Evolutionary conservation across 306 rosid species (phyloP), one percentile per base, ranked within the genome.

Genomic region (Crotalaria pallida): DNA sequence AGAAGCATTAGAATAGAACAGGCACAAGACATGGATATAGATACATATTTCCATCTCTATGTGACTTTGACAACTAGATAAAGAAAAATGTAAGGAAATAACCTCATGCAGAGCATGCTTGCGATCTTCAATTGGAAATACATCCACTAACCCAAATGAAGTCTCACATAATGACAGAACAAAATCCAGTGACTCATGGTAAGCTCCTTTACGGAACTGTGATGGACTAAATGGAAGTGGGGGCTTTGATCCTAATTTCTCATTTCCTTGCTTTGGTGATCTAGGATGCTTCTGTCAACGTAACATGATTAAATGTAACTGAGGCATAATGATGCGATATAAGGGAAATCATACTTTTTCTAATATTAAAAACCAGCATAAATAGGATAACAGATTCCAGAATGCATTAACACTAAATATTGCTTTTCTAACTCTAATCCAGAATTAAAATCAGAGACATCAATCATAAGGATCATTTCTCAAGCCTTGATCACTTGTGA

Each of bases 121-220:
- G 65, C 98, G 98, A 80, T 92, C 96, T 82, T 92, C 96, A 81
- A 88, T 62, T 67, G 98, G 96, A 86, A 90, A 92, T 73, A 92
- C 84, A 79, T 92, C 98, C 79, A 92, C 98, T 78, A 92, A 85
- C 65, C 96, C 96, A 84, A 86, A 89, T 49, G 98, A 92, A 17
- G 87, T 92, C 69, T 90, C 96, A 56, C 98, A 92, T 71, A 92
- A 75, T 57, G 98, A 77, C 76, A 67, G 96, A 82, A 92, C 98
- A 69, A 92, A 88, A 63, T 92, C 96, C 80, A 92, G 76, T 6
- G 98, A 92, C 71, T 90, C 91, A 0, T 88, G 85, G 80, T 92
- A 90, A 71, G 98, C 91, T 47, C 96, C 91, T 84, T 88, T 92
- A 43, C 96, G 88, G 73, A 77, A 84, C 65, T 83, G 96, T 2